Conservation (phyloP, 169 alveolate species). For the Neospora caninum region DNA sequence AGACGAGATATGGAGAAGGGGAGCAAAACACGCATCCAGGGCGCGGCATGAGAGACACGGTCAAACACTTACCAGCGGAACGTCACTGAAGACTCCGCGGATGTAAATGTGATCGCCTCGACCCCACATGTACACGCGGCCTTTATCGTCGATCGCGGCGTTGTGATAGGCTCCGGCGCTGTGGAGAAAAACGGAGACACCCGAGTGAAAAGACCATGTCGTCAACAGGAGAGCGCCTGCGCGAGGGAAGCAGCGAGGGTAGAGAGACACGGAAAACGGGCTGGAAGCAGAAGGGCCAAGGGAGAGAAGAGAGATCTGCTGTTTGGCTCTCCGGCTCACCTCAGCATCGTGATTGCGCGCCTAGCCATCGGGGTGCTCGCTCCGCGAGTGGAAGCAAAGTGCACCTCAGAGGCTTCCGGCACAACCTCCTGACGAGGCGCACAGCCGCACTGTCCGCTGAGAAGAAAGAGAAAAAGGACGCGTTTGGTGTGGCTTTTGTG, state of each 20-base stretch:
- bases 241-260: too few species aligned
- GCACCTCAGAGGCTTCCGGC: not conserved
- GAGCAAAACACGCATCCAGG: too few species aligned
- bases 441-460: constrained; percentile 50
- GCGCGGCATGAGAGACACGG: too few species aligned
- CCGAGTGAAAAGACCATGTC: not conserved
- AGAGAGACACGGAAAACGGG: too few species aligned
- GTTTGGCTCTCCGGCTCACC: not conserved
- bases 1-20: too few species aligned
- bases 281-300: too few species aligned
- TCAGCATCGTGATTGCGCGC: not conserved
- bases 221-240: too few species aligned
- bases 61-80: constrained; percentile 6
- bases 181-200: not conserved
- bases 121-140: constrained; percentile 77
- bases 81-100: constrained; percentile 60
- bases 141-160: constrained; percentile 63
- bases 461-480: not conserved
- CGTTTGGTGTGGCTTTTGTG: too few species aligned
- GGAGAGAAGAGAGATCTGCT: too few species aligned
- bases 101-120: constrained; percentile 78
- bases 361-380: not conserved
- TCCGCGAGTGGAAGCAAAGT: not conserved
- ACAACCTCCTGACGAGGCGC: constrained; percentile 27
- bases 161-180: constrained; percentile 77